A percentile compares a stretch with the other conserved stretches of the same genome.
Conservation (phyloP, 768 basidiomycete genomes). For the Auriculariales sp. region DNA sequence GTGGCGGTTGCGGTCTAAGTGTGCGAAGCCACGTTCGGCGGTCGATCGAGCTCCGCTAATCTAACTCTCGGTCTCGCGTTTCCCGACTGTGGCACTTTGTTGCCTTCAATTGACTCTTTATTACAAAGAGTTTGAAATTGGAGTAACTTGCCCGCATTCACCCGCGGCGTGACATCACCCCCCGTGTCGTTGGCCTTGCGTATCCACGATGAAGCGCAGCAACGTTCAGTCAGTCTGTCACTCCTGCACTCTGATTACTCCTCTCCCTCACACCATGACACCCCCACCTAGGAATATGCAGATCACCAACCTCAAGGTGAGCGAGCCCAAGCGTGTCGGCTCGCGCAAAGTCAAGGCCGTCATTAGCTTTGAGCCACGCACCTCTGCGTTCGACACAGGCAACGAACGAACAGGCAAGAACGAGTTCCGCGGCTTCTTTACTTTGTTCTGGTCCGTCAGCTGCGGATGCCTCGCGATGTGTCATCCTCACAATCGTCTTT, state of each 20-base stretch:
- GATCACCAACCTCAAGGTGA: constrained; percentile 53
- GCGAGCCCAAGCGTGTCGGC: constrained; percentile 58
- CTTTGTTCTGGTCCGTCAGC: constrained; percentile 82
- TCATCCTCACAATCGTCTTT: not conserved
- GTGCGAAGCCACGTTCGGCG: too few species aligned
- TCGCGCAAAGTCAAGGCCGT: constrained; percentile 71
- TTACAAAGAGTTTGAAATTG: too few species aligned
- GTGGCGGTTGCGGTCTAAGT: too few species aligned
- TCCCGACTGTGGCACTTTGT: too few species aligned
- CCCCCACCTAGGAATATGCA: not conserved
- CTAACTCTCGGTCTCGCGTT: too few species aligned
- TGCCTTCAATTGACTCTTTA: too few species aligned
- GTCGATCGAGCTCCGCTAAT: too few species aligned
- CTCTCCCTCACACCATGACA: not conserved
- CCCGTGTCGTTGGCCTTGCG: not conserved
- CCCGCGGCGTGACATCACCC: not conserved
- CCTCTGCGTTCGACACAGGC: constrained; percentile 69
- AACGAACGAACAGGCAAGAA: constrained; percentile 64
- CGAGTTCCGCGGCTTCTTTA: constrained; percentile 91
- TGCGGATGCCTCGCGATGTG: not conserved
- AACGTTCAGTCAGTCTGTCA: not conserved
- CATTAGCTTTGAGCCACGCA: constrained; percentile 75
- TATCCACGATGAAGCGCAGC: too few species aligned
- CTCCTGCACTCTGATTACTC: not conserved
- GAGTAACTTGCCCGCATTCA: too few species aligned